Percentiles rank a stretch among this genome's conserved stretches.
phyloP scores from a whole-genome alignment of 2,329 filamentous ascomycete species.

The Apiospora pterosperma region DNA sequence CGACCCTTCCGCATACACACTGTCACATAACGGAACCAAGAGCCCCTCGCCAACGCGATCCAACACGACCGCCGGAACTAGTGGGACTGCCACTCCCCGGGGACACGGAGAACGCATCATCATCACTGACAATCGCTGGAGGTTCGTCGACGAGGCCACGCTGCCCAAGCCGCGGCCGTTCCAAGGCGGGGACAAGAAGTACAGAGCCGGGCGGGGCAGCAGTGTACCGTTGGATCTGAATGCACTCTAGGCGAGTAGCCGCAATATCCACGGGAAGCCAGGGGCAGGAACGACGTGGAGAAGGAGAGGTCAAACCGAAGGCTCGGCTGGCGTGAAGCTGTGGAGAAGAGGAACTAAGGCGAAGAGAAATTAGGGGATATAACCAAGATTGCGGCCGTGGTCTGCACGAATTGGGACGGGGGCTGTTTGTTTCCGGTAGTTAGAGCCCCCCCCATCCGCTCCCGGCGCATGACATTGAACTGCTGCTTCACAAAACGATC shows the following conservation, averaged over 20 bases:
- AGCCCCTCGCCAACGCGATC: slow-evolving; percentile 35
- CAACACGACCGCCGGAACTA: slow-evolving; percentile 37
- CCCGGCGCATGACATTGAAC: neutral
- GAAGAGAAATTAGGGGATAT: neutral
- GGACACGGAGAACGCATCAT: slow-evolving; percentile 39
- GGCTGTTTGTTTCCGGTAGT: neutral
- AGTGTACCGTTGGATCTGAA: slow-evolving; percentile 87
- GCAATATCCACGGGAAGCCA: neutral
- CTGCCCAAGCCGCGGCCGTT: slow-evolving; percentile 86
- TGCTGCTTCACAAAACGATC: neutral
- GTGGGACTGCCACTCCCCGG: neutral
- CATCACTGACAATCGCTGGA: slow-evolving; percentile 79
- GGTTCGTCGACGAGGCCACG: slow-evolving; percentile 77
- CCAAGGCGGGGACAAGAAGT: slow-evolving; percentile 68
- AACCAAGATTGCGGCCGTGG: neutral
- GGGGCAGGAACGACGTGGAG: neutral
- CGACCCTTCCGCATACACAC: slow-evolving; percentile 73
- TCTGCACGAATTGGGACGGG: neutral
- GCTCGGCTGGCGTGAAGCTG: neutral
- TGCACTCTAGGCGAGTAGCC: slow-evolving; percentile 38
- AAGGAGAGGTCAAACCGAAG: neutral
- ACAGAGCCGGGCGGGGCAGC: slow-evolving; percentile 87
- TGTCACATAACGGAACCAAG: slow-evolving; percentile 56
- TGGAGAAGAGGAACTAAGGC: neutral
- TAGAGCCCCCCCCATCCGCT: neutral